phyloP scores from a whole-genome alignment of 352 stramenopile genomes.

The Phytopythium helicoides region DNA sequence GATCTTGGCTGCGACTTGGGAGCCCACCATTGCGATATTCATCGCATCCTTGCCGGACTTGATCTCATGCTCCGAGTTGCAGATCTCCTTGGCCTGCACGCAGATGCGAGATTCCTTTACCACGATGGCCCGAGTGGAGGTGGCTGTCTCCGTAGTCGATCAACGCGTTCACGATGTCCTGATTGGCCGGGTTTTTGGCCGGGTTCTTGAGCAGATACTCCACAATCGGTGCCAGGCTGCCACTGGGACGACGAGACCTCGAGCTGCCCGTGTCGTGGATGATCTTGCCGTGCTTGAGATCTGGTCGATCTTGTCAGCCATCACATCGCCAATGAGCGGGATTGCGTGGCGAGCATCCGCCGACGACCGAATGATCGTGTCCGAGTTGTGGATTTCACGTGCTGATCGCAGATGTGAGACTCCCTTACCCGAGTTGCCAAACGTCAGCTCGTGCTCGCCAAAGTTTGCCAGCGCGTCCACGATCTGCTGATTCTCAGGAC shows the following conservation, averaged over 20 bases:
- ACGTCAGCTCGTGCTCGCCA: constrained; percentile 71
- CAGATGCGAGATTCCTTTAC: constrained; percentile 76
- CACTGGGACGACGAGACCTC: constrained; percentile 24
- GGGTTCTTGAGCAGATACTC: constrained; percentile 56
- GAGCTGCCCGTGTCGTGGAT: constrained; percentile 33
- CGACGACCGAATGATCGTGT: constrained; percentile 48
- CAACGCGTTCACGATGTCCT: constrained; percentile 63
- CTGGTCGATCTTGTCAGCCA: constrained; percentile 79
- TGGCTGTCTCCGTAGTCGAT: constrained; percentile 74
- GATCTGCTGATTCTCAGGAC: constrained; percentile 58
- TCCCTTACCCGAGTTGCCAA: constrained; percentile 66
- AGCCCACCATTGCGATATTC: constrained; percentile 58
- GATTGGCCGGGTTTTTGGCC: constrained; percentile 55
- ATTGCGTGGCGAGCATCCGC: constrained; percentile 39
- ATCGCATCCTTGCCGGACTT: constrained; percentile 49
- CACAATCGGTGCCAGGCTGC: constrained; percentile 67
- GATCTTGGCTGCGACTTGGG: constrained; percentile 56
- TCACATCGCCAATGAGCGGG: constrained; percentile 61
- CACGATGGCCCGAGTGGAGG: constrained; percentile 54
- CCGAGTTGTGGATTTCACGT: constrained; percentile 52
- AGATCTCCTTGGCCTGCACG: constrained; percentile 60
- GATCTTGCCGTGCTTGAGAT: constrained; percentile 69
- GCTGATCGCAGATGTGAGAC: constrained; percentile 65
- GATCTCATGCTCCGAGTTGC: constrained; percentile 47
- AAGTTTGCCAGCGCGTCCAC: constrained; percentile 65